Evolutionary conservation across 2,329 filamentous ascomycete species (phyloP).

Genomic region (Venturiaceae sp.): DNA sequence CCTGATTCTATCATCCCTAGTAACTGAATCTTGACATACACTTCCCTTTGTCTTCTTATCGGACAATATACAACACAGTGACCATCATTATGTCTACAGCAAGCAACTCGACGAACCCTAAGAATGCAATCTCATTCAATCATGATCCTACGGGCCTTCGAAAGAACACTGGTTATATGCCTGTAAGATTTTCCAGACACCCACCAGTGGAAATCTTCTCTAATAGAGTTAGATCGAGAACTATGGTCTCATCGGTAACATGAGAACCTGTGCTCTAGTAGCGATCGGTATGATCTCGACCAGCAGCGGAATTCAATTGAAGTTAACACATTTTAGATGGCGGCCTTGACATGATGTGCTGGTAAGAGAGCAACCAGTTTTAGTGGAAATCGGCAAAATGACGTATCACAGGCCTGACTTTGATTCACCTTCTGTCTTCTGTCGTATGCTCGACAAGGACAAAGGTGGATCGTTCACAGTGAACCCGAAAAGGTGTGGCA

Average conservation of each 20-base stretch:
- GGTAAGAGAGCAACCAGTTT: too few species aligned
- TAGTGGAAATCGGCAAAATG: too few species aligned
- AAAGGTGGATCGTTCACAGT: too few species aligned
- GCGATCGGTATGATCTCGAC: slow-evolving; percentile 65
- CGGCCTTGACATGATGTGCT: too few species aligned
- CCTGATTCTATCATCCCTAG: too few species aligned
- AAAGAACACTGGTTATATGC: not conserved
- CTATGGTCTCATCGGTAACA: slow-evolving; percentile 73
- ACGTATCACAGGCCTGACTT: too few species aligned
- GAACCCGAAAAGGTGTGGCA: slow-evolving; percentile 33
- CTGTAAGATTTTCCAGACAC: not conserved
- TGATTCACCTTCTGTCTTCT: too few species aligned
- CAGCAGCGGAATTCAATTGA: too few species aligned
- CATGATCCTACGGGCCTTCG: not conserved
- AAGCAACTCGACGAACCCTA: not conserved
- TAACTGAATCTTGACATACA: too few species aligned
- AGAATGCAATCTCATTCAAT: not conserved
- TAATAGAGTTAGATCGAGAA: slow-evolving; percentile 48
- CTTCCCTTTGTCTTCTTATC: not conserved
- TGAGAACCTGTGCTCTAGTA: slow-evolving; percentile 68
- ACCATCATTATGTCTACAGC: not conserved
- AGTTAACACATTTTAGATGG: too few species aligned
- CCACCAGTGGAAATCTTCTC: not conserved
- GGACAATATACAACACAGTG: not conserved
- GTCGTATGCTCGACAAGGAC: too few species aligned